Percentiles rank a stretch among this genome's conserved stretches.
phyloP scores from a whole-genome alignment of 352 stramenopile species.

The Globisporangium heterothallicum region DNA sequence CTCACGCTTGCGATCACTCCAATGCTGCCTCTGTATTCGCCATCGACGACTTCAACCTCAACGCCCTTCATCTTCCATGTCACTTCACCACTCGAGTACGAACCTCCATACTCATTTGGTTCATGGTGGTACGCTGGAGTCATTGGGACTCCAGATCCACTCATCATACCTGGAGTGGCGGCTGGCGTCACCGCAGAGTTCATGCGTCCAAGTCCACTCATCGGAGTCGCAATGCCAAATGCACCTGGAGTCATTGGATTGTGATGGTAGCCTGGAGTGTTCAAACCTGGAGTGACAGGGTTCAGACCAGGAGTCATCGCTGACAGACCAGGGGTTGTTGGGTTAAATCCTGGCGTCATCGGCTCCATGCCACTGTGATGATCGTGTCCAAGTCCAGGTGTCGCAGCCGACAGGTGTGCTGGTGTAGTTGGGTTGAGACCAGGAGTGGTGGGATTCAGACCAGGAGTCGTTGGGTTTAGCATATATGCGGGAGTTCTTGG shows the following conservation, averaged over 20 bases:
- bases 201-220: constrained; percentile 45
- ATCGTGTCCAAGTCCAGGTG: constrained; percentile 61
- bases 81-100: constrained; percentile 47
- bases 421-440: constrained; percentile 72
- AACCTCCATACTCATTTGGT: constrained; percentile 32
- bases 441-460: constrained; percentile 75
- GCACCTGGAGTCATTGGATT: constrained; percentile 86
- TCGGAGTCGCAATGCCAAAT: constrained; percentile 68
- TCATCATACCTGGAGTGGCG: constrained; percentile 72
- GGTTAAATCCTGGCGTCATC: constrained; percentile 85
- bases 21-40: constrained; percentile 61
- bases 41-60: constrained; percentile 68
- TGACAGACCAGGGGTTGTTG: constrained; percentile 73
- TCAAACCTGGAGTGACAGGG: constrained; percentile 74
- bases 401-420: constrained; percentile 62
- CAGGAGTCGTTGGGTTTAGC: constrained; percentile 76
- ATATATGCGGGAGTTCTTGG: constrained; percentile 74
- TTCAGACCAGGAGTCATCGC: constrained; percentile 80
- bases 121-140: constrained; percentile 67
- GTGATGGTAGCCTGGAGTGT: constrained; percentile 78
- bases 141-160: constrained; percentile 59
- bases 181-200: constrained; percentile 57
- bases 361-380: constrained; percentile 71
- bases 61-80: constrained; percentile 88
- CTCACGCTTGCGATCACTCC: constrained; percentile 74